Conservation (phyloP, 2,329 filamentous ascomycete species). For the Curvularia sp. region DNA sequence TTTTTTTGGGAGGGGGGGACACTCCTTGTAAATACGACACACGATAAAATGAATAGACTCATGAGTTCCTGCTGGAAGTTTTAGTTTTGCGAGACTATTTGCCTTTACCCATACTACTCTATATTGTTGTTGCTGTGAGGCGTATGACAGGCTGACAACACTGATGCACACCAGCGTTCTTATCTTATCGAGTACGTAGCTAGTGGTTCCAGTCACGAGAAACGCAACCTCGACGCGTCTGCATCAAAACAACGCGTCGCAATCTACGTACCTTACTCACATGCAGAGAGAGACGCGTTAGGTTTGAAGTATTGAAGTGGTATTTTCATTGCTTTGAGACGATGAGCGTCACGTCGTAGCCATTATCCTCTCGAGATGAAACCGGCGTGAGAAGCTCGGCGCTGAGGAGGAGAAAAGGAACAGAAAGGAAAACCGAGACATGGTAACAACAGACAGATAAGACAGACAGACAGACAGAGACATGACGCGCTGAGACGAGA, state of each 20-base stretch:
- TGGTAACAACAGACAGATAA: not conserved
- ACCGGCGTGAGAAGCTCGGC: not conserved
- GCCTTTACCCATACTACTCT: no score
- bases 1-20: no score
- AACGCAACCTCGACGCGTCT: conserved; percentile 4
- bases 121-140: no score
- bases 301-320: not conserved
- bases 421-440: not conserved
- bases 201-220: conserved; percentile 1
- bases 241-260: conserved; percentile 1
- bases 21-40: not conserved
- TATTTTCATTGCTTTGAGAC: conserved; percentile 12
- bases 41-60: not conserved
- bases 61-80: not conserved
- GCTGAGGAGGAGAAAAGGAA: not conserved
- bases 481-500: not conserved
- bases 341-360: conserved; percentile 11
- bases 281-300: not conserved
- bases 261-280: not conserved
- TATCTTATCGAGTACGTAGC: not conserved
- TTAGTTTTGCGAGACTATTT: no score
- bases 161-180: not conserved
- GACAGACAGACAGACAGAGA: no score
- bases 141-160: no score
- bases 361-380: not conserved